phyloP scores from a whole-genome alignment of 352 stramenopile species.

The Pseudoperonospora humuli region DNA sequence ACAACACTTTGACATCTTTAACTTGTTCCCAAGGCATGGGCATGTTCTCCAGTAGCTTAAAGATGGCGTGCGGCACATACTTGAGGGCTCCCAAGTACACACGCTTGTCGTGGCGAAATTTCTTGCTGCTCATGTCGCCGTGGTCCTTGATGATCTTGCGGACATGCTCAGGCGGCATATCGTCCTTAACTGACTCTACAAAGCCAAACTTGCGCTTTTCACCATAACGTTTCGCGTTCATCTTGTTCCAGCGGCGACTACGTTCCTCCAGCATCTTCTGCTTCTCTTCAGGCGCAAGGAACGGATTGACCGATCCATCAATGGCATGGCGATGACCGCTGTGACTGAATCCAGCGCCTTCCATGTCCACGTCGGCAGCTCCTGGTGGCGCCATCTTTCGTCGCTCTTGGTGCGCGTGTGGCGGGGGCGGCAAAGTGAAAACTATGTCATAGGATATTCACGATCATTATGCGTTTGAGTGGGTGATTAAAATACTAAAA shows the following conservation, averaged over 20 bases:
- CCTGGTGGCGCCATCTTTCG: constrained; percentile 17
- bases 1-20: constrained; percentile 98
- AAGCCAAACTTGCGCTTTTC: constrained; percentile 92
- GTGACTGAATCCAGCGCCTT: constrained; percentile 11
- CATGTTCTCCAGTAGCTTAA: constrained; percentile 99
- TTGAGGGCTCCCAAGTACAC: constrained; percentile 99
- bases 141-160: constrained; percentile 99
- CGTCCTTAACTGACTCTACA: constrained; percentile 88
- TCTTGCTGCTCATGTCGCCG: constrained; percentile 99
- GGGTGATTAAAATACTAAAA: background rate
- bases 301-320: too few species aligned
- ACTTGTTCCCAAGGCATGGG: constrained; percentile 99
- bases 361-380: constrained; percentile 24
- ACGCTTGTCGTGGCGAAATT: constrained; percentile 98
- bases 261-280: constrained; percentile 69
- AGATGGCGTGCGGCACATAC: constrained; percentile 98
- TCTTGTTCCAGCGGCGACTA: constrained; percentile 76
- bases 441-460: constrained; percentile 2
- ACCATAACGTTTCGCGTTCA: constrained; percentile 92
- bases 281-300: constrained; percentile 43
- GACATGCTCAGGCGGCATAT: constrained; percentile 94
- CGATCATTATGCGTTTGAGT: constrained; percentile 7
- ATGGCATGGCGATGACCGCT: too few species aligned
- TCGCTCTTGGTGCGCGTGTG: constrained; percentile 11
- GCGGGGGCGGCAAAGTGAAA: background rate